phyloP scores from a whole-genome alignment of 2,329 filamentous ascomycete genomes.

The Fusarium foetens region DNA sequence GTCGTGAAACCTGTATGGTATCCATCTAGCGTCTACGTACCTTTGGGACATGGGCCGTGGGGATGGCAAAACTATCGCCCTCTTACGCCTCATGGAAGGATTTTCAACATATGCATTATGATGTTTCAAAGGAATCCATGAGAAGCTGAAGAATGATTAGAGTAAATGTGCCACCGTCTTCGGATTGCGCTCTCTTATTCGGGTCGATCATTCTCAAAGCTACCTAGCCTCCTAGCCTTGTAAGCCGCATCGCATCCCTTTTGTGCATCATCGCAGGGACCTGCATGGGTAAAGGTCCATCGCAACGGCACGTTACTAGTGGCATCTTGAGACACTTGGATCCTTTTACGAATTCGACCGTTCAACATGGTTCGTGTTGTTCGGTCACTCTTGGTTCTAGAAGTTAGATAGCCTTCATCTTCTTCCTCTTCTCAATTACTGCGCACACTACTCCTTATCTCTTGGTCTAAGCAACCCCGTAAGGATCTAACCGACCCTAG shows the following conservation, averaged over 20 bases:
- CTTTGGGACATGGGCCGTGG: not conserved
- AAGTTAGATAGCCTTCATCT: slow-evolving; percentile 1
- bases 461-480: slow-evolving; percentile 6
- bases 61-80: not conserved
- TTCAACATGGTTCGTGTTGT: not conserved
- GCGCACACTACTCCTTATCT: not conserved
- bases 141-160: slow-evolving; percentile 15
- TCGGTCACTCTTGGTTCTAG: not conserved
- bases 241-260: slow-evolving; percentile 27
- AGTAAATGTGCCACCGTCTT: not conserved
- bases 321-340: not conserved
- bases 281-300: slow-evolving; percentile 8
- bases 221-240: slow-evolving; percentile 1
- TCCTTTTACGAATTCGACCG: not conserved
- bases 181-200: slow-evolving; percentile 29
- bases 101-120: not conserved
- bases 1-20: slow-evolving; percentile 2
- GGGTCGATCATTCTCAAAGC: slow-evolving; percentile 16
- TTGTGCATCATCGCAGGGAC: not conserved
- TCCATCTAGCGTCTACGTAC: slow-evolving; percentile 2
- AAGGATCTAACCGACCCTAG: slow-evolving; percentile 14
- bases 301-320: slow-evolving; percentile 21
- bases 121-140: not conserved
- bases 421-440: not conserved
- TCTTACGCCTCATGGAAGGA: not conserved